These are phyloP conservation scores for Hymenoscyphus infarciens DNA, from an alignment of 2,329 filamentous ascomycete species.

Conservation along the genomic window DNA sequence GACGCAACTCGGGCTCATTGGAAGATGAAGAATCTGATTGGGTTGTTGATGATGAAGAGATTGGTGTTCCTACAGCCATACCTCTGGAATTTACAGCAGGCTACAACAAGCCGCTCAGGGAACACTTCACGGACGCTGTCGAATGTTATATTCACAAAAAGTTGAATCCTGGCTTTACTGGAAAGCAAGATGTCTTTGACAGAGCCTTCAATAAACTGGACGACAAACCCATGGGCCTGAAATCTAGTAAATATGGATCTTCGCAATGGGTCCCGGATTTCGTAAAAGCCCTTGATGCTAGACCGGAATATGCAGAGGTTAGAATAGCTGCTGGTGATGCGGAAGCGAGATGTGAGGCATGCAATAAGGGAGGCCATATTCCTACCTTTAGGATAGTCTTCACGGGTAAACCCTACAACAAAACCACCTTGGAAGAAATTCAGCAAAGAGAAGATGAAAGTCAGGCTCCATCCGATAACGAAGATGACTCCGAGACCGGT, in stretches of 20 bases:
- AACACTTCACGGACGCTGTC: constrained; percentile 69
- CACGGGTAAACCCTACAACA: constrained; percentile 62
- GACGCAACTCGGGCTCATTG: constrained; percentile 16
- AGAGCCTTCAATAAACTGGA: constrained; percentile 69
- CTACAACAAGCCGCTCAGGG: constrained; percentile 62
- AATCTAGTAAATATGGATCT: constrained; percentile 66
- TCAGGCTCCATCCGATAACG: constrained; percentile 40
- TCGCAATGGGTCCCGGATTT: constrained; percentile 68
- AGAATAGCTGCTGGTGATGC: constrained; percentile 35
- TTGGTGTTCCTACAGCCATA: constrained; percentile 56
- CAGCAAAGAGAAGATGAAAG: constrained; percentile 42
- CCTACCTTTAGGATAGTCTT: constrained; percentile 63
- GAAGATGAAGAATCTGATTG: constrained; percentile 45
- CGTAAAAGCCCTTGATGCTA: constrained; percentile 58
- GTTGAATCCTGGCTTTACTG: constrained; percentile 67
- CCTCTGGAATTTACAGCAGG: constrained; percentile 68
- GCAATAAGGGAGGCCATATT: constrained; percentile 65
- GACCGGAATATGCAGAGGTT: constrained; percentile 51
- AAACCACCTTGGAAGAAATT: constrained; percentile 62
- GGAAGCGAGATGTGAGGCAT: constrained; percentile 45
- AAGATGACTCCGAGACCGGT: constrained; percentile 27
- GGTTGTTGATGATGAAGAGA: constrained; percentile 58
- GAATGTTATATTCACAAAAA: constrained; percentile 82
- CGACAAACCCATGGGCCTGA: constrained; percentile 64
- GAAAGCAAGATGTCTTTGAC: constrained; percentile 59